Percentiles rank a stretch among this genome's conserved stretches.
Conservation (phyloP, 352 stramenopile species). For the Aphanomyces cochlioides region DNA sequence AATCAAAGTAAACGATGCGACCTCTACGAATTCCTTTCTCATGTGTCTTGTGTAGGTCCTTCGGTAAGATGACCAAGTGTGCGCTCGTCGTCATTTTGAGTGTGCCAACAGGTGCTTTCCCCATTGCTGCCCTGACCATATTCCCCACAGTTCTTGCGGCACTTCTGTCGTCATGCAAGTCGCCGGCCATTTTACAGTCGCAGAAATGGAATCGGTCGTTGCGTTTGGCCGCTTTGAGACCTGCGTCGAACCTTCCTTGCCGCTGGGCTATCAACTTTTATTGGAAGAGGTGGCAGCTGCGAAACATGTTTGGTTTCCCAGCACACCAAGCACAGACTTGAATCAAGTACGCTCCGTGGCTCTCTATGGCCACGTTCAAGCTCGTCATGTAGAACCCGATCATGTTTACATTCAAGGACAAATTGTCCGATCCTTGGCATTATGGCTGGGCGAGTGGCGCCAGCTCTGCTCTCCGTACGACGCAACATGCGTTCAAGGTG, state of each 20-base stretch:
- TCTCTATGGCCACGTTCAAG: background rate
- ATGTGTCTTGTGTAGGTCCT: constrained; percentile 11
- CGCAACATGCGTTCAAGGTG: constrained; percentile 13
- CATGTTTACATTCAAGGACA: constrained; percentile 4
- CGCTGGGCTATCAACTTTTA: background rate
- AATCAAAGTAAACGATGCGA: background rate
- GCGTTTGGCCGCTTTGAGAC: constrained; percentile 12
- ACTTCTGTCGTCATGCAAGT: constrained; percentile 6
- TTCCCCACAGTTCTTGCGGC: constrained; percentile 11
- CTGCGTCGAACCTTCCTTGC: background rate
- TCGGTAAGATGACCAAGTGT: background rate
- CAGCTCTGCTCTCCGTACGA: background rate
- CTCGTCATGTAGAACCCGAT: constrained; percentile 1
- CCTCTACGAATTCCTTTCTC: background rate
- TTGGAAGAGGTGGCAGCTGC: background rate
- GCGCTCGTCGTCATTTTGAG: background rate
- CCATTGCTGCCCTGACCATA: constrained; percentile 12
- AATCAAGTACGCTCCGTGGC: background rate
- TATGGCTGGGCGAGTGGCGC: constrained; percentile 8
- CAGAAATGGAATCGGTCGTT: background rate
- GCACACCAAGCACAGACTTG: background rate
- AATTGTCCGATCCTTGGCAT: constrained; percentile 2
- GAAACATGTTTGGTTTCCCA: background rate
- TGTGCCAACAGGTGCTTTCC: constrained; percentile 6
- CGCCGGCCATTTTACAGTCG: background rate